phyloP scores from a whole-genome alignment of 2,329 filamentous ascomycete genomes.

The Diaporthe capsici region DNA sequence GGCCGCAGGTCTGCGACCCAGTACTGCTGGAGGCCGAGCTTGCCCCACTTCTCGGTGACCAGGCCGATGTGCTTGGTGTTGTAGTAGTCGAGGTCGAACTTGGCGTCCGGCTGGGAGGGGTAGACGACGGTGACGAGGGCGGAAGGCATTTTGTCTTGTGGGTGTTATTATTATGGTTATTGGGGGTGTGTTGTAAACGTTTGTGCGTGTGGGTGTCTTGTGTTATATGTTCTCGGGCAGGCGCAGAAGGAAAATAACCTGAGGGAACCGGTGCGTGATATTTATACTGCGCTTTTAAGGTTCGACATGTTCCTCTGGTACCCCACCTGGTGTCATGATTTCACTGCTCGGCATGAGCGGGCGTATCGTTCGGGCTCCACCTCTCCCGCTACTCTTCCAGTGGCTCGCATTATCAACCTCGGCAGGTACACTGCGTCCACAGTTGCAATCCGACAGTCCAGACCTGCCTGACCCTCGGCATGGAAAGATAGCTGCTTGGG shows the following conservation, averaged over 20 bases:
- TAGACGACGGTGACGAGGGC: slow-evolving; percentile 53
- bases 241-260: not conserved
- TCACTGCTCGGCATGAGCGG: not conserved
- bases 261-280: not conserved
- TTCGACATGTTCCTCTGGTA: not conserved
- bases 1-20: slow-evolving; percentile 47
- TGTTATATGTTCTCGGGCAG: not conserved
- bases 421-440: not conserved
- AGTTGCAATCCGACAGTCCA: not conserved
- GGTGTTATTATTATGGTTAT: not conserved
- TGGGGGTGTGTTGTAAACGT: not conserved
- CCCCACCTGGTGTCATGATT: slow-evolving; percentile 11
- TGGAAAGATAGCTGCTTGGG: not conserved
- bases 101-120: slow-evolving; percentile 54
- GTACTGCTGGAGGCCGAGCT: slow-evolving; percentile 55
- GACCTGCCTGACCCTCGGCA: too few relatives aligned
- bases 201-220: too few relatives aligned
- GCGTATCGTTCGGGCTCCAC: slow-evolving; percentile 8
- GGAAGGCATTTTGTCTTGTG: slow-evolving; percentile 35
- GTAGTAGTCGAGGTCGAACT: slow-evolving; percentile 66
- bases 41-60: slow-evolving; percentile 54
- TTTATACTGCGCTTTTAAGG: slow-evolving; percentile 13
- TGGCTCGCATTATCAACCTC: not conserved
- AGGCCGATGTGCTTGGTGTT: slow-evolving; percentile 61
- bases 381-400: not conserved